Conservation (phyloP, 148 eudicot genomes). For the Vaccinium corymbosum region DNA sequence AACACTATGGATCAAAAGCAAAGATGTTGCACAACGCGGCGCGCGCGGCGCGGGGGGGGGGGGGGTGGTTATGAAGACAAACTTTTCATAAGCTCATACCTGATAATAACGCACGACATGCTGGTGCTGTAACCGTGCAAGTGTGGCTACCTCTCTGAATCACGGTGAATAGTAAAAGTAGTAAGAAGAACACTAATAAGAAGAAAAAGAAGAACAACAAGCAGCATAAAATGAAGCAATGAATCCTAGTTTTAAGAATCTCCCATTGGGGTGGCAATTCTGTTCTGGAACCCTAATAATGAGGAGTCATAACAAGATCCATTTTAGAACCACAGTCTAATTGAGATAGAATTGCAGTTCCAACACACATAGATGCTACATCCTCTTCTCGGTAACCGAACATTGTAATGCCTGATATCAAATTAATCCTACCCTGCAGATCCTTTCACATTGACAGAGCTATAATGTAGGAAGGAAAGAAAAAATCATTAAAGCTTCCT, state of each 20-base stretch:
- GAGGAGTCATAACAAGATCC: not conserved
- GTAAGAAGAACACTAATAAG: not conserved
- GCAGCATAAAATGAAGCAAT: not conserved
- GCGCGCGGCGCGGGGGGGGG: no score
- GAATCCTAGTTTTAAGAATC: not conserved
- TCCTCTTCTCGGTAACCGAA: not conserved
- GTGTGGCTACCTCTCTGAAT: conserved; percentile 90
- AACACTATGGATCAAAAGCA: not conserved
- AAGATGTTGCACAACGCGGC: not conserved
- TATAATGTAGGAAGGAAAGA: not conserved
- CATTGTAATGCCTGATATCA: not conserved
- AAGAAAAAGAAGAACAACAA: not conserved
- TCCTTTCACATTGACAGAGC: not conserved
- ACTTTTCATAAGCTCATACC: conserved; percentile 35
- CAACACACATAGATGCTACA: not conserved
- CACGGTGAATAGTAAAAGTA: not conserved
- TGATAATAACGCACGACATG: conserved; percentile 98
- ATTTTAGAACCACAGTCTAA: not conserved
- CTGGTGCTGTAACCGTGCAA: conserved; percentile 96
- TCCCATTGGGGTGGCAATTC: not conserved
- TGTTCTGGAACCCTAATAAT: not conserved
- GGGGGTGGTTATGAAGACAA: not conserved
- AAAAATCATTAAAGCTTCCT: not conserved
- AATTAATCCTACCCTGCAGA: not conserved
- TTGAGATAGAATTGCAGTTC: not conserved